phyloP scores from a whole-genome alignment of 2,329 filamentous ascomycete species.

The Alternaria sp. region DNA sequence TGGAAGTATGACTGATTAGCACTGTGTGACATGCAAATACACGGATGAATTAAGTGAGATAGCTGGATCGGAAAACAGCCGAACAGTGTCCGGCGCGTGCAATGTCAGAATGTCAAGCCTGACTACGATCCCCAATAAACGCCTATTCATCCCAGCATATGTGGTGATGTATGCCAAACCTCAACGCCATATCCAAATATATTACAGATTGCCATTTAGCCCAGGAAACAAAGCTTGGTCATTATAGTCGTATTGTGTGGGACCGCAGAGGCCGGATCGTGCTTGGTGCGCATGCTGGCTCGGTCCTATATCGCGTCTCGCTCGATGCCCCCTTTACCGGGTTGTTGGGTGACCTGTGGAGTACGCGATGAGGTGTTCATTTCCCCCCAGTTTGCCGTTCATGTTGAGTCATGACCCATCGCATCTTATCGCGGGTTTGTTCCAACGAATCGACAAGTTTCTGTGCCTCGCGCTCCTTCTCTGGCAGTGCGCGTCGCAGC shows the following conservation, averaged over 20 bases:
- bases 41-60: neutral
- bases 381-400: slow-evolving; percentile 23
- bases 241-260: slow-evolving; percentile 22
- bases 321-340: slow-evolving; percentile 1
- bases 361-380: neutral
- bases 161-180: slow-evolving; percentile 9
- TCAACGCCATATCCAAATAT: slow-evolving; percentile 28
- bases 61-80: neutral
- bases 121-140: slow-evolving; percentile 1
- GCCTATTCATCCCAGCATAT: slow-evolving; percentile 1
- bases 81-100: neutral
- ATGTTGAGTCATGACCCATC: slow-evolving; percentile 66
- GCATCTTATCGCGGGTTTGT: slow-evolving; percentile 70
- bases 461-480: slow-evolving; percentile 67
- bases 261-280: neutral
- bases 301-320: neutral
- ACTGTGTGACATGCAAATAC: neutral
- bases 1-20: neutral
- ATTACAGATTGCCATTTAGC: slow-evolving; percentile 26
- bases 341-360: neutral
- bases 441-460: slow-evolving; percentile 64
- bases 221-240: slow-evolving; percentile 23
- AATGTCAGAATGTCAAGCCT: neutral
- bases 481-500: slow-evolving; percentile 61
- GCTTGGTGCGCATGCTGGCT: neutral